Percentiles rank a stretch among this genome's conserved stretches.
Conservation (phyloP, 75 land plant species). For the Azolla pinnata region DNA sequence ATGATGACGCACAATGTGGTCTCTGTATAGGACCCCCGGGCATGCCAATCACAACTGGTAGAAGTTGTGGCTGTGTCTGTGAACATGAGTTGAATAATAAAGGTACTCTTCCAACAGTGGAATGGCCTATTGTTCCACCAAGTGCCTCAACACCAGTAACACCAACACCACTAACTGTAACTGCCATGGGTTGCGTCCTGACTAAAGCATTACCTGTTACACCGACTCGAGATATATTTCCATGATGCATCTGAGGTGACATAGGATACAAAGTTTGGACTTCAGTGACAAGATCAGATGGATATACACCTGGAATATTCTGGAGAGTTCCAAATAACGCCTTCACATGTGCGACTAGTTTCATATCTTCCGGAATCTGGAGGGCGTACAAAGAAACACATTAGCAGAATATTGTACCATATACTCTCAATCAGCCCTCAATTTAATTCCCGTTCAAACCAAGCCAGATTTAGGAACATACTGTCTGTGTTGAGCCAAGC, state of each 20-base stretch:
- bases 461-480: too few relatives aligned
- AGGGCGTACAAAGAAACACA: neutral
- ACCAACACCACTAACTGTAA: neutral
- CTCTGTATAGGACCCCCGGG: neutral
- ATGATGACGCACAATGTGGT: neutral
- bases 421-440: neutral
- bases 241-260: neutral
- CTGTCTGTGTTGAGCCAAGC: constrained; percentile 65
- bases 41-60: neutral
- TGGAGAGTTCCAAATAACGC: constrained; percentile 27
- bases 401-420: neutral
- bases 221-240: neutral
- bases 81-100: neutral
- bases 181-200: neutral
- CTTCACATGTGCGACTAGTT: constrained; percentile 25
- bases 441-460: too few relatives aligned
- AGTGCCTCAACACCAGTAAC: neutral
- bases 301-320: constrained; percentile 7
- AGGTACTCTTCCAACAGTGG: neutral
- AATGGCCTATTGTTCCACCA: neutral
- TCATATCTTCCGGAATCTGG: constrained; percentile 41
- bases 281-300: constrained; percentile 15
- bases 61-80: neutral
- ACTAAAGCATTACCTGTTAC: neutral
- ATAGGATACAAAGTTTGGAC: neutral